phyloP scores from a whole-genome alignment of 2,329 filamentous ascomycete species.

The Phaeosphaeria sp. region DNA sequence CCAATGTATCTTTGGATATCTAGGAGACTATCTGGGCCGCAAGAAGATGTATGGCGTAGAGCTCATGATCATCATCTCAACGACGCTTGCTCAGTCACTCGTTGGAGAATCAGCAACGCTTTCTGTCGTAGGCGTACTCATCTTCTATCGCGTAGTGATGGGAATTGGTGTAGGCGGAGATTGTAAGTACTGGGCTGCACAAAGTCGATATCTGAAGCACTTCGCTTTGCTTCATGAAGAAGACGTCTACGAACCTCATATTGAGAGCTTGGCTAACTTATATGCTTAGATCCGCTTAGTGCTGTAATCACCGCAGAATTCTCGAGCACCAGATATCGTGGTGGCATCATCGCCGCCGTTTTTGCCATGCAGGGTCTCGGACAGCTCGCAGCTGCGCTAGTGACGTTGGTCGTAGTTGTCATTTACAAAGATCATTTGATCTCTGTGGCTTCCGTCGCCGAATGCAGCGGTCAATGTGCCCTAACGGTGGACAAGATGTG shows the following conservation, averaged over 20 bases:
- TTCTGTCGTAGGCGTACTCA: slow-evolving; percentile 47
- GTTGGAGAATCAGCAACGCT: slow-evolving; percentile 42
- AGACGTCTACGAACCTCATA: neutral
- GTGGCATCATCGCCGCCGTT: slow-evolving; percentile 85
- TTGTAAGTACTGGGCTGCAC: slow-evolving; percentile 16
- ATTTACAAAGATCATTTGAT: slow-evolving; percentile 72
- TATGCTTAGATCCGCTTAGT: slow-evolving; percentile 67
- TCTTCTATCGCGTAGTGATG: slow-evolving; percentile 51
- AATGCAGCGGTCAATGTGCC: slow-evolving; percentile 70
- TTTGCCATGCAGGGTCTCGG: slow-evolving; percentile 89
- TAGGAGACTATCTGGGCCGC: slow-evolving; percentile 79
- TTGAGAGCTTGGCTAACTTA: slow-evolving; percentile 2
- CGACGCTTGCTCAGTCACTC: slow-evolving; percentile 48
- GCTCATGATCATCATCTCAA: slow-evolving; percentile 49
- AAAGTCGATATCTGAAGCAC: neutral
- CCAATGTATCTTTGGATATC: slow-evolving; percentile 71
- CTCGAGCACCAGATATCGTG: slow-evolving; percentile 82
- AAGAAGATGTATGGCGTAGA: slow-evolving; percentile 79
- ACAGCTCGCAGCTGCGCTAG: slow-evolving; percentile 75
- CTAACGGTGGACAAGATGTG: slow-evolving; percentile 86
- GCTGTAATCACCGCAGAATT: slow-evolving; percentile 89
- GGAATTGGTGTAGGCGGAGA: slow-evolving; percentile 44
- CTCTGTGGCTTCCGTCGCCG: slow-evolving; percentile 56
- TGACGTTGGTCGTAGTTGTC: slow-evolving; percentile 75
- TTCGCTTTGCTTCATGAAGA: neutral